These are phyloP conservation scores for Cladophialophora carrionii DNA, from an alignment of 2,329 filamentous ascomycete genomes.

Conservation along the genomic window DNA sequence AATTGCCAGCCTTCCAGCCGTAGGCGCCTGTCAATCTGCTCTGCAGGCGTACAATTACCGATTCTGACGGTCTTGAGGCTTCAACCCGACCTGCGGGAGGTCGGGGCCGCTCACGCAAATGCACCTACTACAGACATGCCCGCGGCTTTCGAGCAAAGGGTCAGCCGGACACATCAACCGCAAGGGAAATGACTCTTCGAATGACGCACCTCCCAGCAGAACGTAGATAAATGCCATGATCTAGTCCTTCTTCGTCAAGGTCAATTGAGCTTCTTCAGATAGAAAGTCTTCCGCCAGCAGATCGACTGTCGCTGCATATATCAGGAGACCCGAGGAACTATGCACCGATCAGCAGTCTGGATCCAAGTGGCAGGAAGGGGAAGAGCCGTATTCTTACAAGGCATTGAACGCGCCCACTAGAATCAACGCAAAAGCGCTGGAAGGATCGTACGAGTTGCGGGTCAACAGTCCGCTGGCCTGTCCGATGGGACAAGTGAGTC, in stretches of 20 bases:
- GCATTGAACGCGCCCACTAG: slow-evolving; percentile 68
- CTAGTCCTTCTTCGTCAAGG: slow-evolving; percentile 58
- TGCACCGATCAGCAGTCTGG: neutral
- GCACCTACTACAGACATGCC: neutral
- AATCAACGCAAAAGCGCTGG: slow-evolving; percentile 49
- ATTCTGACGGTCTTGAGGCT: too few relatives aligned
- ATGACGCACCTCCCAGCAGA: slow-evolving; percentile 53
- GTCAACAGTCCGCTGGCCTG: slow-evolving; percentile 65
- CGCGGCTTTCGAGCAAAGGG: neutral
- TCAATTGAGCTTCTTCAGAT: slow-evolving; percentile 58
- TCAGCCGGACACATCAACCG: neutral
- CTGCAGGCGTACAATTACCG: neutral
- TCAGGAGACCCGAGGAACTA: slow-evolving; percentile 62
- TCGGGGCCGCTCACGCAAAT: neutral
- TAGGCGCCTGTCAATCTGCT: neutral
- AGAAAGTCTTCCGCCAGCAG: slow-evolving; percentile 68
- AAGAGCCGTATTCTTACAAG: slow-evolving; percentile 52
- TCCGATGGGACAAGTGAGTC: slow-evolving; percentile 66
- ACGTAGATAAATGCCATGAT: slow-evolving; percentile 58
- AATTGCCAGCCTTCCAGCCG: neutral
- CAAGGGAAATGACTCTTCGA: neutral
- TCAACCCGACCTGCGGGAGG: neutral
- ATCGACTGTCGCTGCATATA: slow-evolving; percentile 67
- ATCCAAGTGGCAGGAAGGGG: neutral
- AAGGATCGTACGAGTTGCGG: slow-evolving; percentile 62